These are phyloP conservation scores for Aspergillus sergii DNA, from an alignment of 2,329 filamentous ascomycete genomes.

Conservation along the genomic window DNA sequence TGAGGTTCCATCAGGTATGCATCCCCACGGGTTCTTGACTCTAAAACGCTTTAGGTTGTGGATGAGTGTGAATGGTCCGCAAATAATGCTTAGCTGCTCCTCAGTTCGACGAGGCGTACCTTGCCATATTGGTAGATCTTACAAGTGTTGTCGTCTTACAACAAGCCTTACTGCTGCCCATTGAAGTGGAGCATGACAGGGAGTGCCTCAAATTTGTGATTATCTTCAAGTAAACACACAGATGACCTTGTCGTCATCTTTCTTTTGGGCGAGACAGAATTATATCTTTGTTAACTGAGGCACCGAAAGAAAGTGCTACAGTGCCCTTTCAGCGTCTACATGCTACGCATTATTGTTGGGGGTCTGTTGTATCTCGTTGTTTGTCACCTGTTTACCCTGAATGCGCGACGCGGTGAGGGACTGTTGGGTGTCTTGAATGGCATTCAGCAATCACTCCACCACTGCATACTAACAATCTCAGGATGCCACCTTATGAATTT, in stretches of 20 bases:
- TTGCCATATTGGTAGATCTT: slow-evolving; percentile 14
- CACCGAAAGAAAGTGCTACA: not conserved
- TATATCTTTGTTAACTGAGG: not conserved
- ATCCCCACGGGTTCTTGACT: not conserved
- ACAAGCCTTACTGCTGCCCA: not conserved
- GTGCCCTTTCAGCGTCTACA: not conserved
- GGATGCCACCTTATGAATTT: slow-evolving; percentile 9
- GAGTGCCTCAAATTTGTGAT: not conserved
- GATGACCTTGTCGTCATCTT: not conserved
- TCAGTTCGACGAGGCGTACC: not conserved
- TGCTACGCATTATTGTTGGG: not conserved
- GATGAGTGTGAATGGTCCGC: not conserved
- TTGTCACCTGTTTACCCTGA: not conserved
- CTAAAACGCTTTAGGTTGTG: not conserved
- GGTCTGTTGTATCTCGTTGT: not conserved
- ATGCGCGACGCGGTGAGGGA: not conserved
- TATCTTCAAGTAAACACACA: slow-evolving; percentile 1
- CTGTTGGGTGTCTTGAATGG: not conserved
- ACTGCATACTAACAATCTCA: not conserved
- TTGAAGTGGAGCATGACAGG: not conserved
- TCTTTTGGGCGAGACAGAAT: not conserved
- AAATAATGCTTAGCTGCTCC: not conserved
- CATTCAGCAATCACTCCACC: not conserved
- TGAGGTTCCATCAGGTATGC: slow-evolving; percentile 1
- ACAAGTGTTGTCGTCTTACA: not conserved